These are phyloP conservation scores for Rhizoclosmatium globosum DNA, from an alignment of 192 early-diverging fungal genomes.

Conservation along the genomic window DNA sequence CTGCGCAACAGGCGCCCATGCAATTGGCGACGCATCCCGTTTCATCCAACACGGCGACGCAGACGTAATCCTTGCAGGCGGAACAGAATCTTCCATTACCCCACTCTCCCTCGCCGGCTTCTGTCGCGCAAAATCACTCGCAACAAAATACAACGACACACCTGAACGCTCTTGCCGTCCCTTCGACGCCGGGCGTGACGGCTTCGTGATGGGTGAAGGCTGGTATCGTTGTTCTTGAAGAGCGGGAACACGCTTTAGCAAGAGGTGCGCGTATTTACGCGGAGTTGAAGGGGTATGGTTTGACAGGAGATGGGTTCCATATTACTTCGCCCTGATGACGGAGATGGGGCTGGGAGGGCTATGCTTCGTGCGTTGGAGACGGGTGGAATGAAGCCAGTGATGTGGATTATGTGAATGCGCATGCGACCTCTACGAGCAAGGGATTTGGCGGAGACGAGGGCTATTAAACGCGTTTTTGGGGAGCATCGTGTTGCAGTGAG, in stretches of 20 bases:
- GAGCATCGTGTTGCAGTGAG: slow-evolving; percentile 69
- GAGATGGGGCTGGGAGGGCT: slow-evolving; percentile 84
- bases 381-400: slow-evolving; percentile 66
- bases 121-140: slow-evolving; percentile 83
- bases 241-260: slow-evolving; percentile 82
- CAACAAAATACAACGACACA: slow-evolving; percentile 78
- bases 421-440: slow-evolving; percentile 90
- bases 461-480: slow-evolving; percentile 82
- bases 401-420: slow-evolving; percentile 92
- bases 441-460: slow-evolving; percentile 87
- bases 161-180: slow-evolving; percentile 88
- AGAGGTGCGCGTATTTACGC: slow-evolving; percentile 92
- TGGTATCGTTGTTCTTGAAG: slow-evolving; percentile 88
- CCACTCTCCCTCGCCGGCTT: slow-evolving; percentile 92
- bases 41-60: slow-evolving; percentile 93
- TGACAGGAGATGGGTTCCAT: slow-evolving; percentile 91
- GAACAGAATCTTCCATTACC: slow-evolving; percentile 83
- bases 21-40: slow-evolving; percentile 92
- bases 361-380: slow-evolving; percentile 82
- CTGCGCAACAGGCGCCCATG: slow-evolving; percentile 95
- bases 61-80: slow-evolving; percentile 96
- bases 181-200: slow-evolving; percentile 85
- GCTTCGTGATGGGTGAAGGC: slow-evolving; percentile 98
- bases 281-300: slow-evolving; percentile 87
- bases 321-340: slow-evolving; percentile 93